phyloP scores from a whole-genome alignment of 2,329 filamentous ascomycete genomes.

The Colletotrichum orchidophilum region DNA sequence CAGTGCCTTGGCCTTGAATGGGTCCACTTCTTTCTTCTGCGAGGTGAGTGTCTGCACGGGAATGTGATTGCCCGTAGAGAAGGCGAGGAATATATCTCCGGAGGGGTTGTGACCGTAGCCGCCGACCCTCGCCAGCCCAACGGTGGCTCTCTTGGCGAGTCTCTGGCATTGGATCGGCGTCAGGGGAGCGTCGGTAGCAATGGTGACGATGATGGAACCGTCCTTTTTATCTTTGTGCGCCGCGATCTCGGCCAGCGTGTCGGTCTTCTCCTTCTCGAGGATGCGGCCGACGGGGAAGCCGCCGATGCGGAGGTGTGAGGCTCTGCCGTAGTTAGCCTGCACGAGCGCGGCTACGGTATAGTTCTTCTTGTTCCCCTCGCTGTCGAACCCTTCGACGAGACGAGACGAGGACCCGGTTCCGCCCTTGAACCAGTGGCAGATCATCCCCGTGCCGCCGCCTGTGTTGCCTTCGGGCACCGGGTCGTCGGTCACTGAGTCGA shows the following conservation, averaged over 20 bases:
- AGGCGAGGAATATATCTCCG: conserved; percentile 74
- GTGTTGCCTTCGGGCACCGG: conserved; percentile 69
- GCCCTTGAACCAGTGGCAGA: conserved; percentile 73
- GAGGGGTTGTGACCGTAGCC: conserved; percentile 70
- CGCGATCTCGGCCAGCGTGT: conserved; percentile 39
- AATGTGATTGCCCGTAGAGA: conserved; percentile 68
- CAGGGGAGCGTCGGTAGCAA: conserved; percentile 70
- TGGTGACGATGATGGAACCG: conserved; percentile 68
- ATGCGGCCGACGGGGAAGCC: conserved; percentile 70
- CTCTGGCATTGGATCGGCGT: conserved; percentile 65
- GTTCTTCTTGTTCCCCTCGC: conserved; percentile 40
- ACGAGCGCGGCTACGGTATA: conserved; percentile 71
- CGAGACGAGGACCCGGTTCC: conserved; percentile 72
- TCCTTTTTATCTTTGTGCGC: conserved; percentile 61
- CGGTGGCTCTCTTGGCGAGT: conserved; percentile 68
- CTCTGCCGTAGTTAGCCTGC: conserved; percentile 72
- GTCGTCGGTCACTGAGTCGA: conserved; percentile 59
- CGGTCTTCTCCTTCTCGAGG: conserved; percentile 53
- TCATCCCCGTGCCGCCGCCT: conserved; percentile 75
- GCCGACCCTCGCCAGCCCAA: conserved; percentile 69
- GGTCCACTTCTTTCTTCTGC: conserved; percentile 47
- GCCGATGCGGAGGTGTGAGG: conserved; percentile 64
- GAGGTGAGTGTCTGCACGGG: conserved; percentile 51
- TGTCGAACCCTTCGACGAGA: conserved; percentile 57
- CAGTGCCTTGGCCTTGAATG: conserved; percentile 47